Conservation (phyloP, 2,329 filamentous ascomycete genomes). For the Neonectria sp. region DNA sequence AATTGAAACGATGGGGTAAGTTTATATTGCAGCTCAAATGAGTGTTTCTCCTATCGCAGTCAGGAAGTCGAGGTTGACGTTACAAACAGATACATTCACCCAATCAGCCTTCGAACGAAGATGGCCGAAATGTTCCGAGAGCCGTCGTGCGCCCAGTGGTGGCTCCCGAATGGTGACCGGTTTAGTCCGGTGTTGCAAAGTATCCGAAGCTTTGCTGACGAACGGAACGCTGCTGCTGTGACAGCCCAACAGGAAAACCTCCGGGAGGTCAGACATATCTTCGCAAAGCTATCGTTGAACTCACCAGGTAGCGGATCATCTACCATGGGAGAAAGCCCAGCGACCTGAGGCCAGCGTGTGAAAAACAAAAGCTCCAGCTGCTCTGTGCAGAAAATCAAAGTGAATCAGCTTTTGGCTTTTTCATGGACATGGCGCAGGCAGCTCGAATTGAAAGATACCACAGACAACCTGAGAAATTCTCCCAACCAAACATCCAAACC, state of each 20-base stretch:
- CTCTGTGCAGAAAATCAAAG: constrained; percentile 23
- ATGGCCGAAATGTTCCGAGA: constrained; percentile 84
- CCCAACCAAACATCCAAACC: not conserved
- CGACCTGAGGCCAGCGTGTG: not conserved
- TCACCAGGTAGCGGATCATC: constrained; percentile 39
- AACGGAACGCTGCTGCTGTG: constrained; percentile 76
- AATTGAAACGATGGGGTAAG: constrained; percentile 85
- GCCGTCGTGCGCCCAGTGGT: constrained; percentile 83
- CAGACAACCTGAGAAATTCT: not conserved
- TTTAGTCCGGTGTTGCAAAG: constrained; percentile 81
- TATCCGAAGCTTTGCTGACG: constrained; percentile 86
- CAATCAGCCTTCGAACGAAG: constrained; percentile 78
- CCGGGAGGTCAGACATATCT: constrained; percentile 82
- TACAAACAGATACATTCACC: constrained; percentile 82
- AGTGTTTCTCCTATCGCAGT: not conserved
- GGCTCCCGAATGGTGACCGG: constrained; percentile 87
- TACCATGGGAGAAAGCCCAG: not conserved
- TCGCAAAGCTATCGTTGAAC: constrained; percentile 68
- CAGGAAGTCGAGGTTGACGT: constrained; percentile 23
- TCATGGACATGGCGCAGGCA: not conserved
- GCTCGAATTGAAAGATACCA: not conserved
- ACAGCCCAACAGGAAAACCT: constrained; percentile 75
- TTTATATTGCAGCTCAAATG: constrained; percentile 4
- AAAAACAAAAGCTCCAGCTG: constrained; percentile 8
- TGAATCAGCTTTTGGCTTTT: not conserved